Evolutionary conservation across 768 basidiomycete species (phyloP), one percentile per base, ranked within the genome.

Genomic region (Termitomyces sp.): DNA sequence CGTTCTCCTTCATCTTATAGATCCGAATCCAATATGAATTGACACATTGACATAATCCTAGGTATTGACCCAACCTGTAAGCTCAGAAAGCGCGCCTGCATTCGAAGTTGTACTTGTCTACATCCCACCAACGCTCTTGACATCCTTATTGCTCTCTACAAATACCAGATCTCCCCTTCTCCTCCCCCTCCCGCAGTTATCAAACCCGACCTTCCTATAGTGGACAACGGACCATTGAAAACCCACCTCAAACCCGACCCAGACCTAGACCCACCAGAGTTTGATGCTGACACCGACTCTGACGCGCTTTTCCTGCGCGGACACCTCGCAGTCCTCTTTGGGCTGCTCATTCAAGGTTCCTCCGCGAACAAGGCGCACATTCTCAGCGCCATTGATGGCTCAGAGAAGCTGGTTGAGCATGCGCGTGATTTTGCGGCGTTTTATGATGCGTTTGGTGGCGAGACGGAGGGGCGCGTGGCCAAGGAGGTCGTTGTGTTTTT

Each of bases 241-340:
- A 1, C 25, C 25, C 1, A 25, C 25, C 25, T 25, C 25, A 25
- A 25, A 25, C 25, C 56, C 17, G 46, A 68, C 63, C 42, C 72
- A 73, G 62, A 67, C 25, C 64, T 37, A 67, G 54, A 63, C 54
- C 58, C 50, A 15, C 73, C 76, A 5, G 81, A 52, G n/a, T 46
- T 10, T 10, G 45, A 54, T 14, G 1, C 38, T 0, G 81, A 56
- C 34, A 20, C 37, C 0, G 60, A 60, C 3, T 48, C 60, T 8
- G 56, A 84, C 63, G 70, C 74, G 40, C 77, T 78, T 12, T 86
- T 90, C 64, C 78, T 94, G 7, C 82, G 83, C 15, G 88, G 89
- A 0, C 91, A 92, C 68, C 81, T 91, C 4, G 85, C 92, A 0
- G 83, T 94, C 7, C 81, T 94, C 5, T 81, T 94, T 52, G 91